Base-by-base conservation (phyloP, 805 yeast genomes). In the Yamadazyma olivae region DNA sequence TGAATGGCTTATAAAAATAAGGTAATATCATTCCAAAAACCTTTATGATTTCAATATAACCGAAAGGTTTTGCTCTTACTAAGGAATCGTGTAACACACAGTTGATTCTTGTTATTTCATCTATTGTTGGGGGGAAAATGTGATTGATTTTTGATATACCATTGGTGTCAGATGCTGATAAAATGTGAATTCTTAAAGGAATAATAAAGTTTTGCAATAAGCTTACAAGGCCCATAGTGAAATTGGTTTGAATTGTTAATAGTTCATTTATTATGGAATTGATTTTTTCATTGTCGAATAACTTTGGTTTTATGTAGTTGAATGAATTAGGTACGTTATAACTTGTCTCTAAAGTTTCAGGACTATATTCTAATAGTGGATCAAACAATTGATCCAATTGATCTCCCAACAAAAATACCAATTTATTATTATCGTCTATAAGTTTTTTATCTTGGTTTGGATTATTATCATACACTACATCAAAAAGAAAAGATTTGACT, bases 61-160 rank as follows among this genome's bases (percentile, higher is more conserved):
- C 96, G 52, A 58, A 77, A 0, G 81, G 77, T 2, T 66, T 51
- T 0, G 97, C 91, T 12, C 73, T 58, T 39, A 77, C 75, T 37
- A 91, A 60, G 16, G 93, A 77, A 46, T 84, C 95, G 43, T 84
- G 74, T 40, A 87, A 77, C 4, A 91, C 79, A 53, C 95, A 86
- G 53, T 90, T 90, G 26, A 91, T 81, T 51, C 97, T 71, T 8
- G 95, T 85, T 13, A 91, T 81, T 61, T 91, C 98, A 59, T 91
- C 97, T 14, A 91, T 83, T 0, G 98, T 91, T 1, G 97, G 97
- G 2, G 98, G 97, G 52, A 91, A 89, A 1, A 88, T 71, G 32
- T 79, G 70, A 56, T 91, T 90, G 22, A 90, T 68, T 46, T 79
- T 77, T 2, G 81, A 58, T 2, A 84, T 79, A 1, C 86, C 79